These are phyloP conservation scores for Silene latifolia DNA, from an alignment of 148 eudicot species.

Conservation along the genomic window DNA sequence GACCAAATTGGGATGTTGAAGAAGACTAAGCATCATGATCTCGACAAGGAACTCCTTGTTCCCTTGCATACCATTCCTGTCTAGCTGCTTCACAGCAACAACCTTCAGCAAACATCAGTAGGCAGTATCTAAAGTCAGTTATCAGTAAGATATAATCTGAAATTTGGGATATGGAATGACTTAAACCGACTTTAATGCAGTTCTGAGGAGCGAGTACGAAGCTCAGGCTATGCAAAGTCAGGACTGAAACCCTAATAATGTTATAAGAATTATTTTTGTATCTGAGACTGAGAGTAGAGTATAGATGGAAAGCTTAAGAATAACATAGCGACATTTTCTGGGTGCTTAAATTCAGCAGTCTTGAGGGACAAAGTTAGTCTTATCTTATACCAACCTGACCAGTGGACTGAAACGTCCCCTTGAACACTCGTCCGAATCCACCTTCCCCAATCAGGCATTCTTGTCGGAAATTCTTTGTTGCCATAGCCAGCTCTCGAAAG, in stretches of 20 bases:
- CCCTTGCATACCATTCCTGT: conserved; percentile 68
- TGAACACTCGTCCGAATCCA: conserved; percentile 62
- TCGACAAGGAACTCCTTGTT: conserved; percentile 66
- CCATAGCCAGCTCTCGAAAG: conserved; percentile 71
- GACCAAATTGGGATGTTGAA: conserved; percentile 63
- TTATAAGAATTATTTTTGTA: background rate
- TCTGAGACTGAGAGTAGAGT: background rate
- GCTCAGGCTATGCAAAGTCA: background rate
- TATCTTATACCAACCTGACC: conserved; percentile 28
- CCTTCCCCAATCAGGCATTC: conserved; percentile 81
- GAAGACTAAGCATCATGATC: conserved; percentile 53
- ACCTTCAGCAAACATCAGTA: conserved; percentile 37
- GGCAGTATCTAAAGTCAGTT: conserved; percentile 12
- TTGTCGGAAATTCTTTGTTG: conserved; percentile 75
- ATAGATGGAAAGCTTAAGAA: background rate
- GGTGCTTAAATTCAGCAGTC: background rate
- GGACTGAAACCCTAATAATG: background rate
- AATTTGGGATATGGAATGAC: background rate
- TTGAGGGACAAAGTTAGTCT: background rate
- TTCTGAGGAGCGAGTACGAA: background rate
- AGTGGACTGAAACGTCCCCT: conserved; percentile 52
- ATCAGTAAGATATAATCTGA: background rate
- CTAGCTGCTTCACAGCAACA: conserved; percentile 81
- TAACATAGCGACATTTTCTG: background rate
- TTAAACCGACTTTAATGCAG: background rate